Evolutionary conservation across 306 rosid species (phyloP).

Genomic region (Cucumis melo): DNA sequence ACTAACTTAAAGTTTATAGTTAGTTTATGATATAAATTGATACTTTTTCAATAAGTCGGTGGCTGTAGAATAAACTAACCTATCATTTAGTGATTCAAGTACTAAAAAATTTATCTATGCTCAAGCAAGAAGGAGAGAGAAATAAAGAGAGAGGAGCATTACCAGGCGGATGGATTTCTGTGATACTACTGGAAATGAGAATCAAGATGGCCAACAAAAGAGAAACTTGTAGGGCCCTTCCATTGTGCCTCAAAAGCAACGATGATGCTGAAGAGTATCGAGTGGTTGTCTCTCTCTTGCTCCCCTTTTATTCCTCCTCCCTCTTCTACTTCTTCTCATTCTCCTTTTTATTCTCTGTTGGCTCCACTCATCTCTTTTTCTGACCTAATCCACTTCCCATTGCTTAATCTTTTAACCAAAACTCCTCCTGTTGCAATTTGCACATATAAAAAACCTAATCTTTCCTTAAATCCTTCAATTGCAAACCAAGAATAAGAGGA

Average conservation of each 20-base stretch:
- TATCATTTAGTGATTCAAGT: too few species aligned
- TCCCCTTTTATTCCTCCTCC: conserved; percentile 18
- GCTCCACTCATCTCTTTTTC: conserved; percentile 8
- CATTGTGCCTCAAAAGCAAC: conserved; percentile 46
- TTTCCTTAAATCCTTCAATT: background rate
- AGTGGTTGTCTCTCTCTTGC: conserved; percentile 25
- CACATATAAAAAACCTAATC: background rate
- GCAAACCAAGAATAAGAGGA: background rate
- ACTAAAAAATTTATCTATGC: too few species aligned
- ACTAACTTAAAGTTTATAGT: too few species aligned
- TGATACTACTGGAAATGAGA: conserved; percentile 14
- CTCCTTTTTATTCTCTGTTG: conserved; percentile 30
- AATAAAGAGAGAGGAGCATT: background rate
- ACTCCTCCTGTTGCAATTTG: too few species aligned
- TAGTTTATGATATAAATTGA: too few species aligned
- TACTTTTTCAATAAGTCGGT: too few species aligned
- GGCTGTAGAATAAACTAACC: too few species aligned
- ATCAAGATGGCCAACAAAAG: conserved; percentile 22
- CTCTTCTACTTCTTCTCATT: conserved; percentile 13
- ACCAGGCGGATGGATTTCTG: background rate
- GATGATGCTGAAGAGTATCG: conserved; percentile 31
- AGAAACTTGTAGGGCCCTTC: conserved; percentile 19
- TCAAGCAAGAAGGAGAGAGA: background rate
- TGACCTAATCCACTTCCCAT: conserved; percentile 3
- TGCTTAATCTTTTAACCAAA: background rate